A percentile compares a stretch with the other conserved stretches of the same genome.
phyloP scores from a whole-genome alignment of 495 filamentous ascomycete species.

The Penicillium canariense region DNA sequence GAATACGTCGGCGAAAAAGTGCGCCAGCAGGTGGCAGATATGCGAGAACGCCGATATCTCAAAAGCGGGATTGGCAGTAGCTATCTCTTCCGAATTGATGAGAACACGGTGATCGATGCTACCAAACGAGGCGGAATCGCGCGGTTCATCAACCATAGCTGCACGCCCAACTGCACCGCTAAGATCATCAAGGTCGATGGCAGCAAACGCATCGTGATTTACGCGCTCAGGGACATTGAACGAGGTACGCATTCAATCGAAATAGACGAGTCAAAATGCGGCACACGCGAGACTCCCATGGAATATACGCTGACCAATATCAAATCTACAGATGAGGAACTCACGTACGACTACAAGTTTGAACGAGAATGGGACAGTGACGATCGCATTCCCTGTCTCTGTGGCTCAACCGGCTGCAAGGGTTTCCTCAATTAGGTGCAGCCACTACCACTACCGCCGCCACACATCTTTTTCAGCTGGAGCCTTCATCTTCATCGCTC shows the following conservation, averaged over 20 bases:
- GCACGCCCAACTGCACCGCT: conserved; percentile 96
- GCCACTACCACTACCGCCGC: background rate
- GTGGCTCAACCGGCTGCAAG: conserved; percentile 93
- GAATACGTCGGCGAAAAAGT: conserved; percentile 99
- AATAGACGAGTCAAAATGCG: no score
- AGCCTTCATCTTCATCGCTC: background rate
- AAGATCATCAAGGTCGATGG: conserved; percentile 99
- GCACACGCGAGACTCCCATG: no score
- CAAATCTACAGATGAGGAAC: conserved; percentile 83
- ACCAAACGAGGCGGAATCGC: conserved; percentile 98
- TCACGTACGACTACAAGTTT: conserved; percentile 99
- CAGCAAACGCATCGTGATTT: conserved; percentile 99
- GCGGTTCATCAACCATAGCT: conserved; percentile 98
- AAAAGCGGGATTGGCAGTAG: conserved; percentile 96
- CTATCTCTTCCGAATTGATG: conserved; percentile 97
- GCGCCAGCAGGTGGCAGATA: conserved; percentile 90
- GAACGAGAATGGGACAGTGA: conserved; percentile 92
- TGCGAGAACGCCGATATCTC: conserved; percentile 86
- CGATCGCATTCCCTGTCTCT: conserved; percentile 95
- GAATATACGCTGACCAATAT: conserved; percentile 25
- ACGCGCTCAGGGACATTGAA: conserved; percentile 90
- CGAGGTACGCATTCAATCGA: conserved; percentile 81
- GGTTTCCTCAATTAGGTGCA: conserved; percentile 84
- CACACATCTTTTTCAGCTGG: background rate
- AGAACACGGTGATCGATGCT: conserved; percentile 95